These are phyloP conservation scores for Xylaria sp. DNA, from an alignment of 2,329 filamentous ascomycete species.

Conservation along the genomic window DNA sequence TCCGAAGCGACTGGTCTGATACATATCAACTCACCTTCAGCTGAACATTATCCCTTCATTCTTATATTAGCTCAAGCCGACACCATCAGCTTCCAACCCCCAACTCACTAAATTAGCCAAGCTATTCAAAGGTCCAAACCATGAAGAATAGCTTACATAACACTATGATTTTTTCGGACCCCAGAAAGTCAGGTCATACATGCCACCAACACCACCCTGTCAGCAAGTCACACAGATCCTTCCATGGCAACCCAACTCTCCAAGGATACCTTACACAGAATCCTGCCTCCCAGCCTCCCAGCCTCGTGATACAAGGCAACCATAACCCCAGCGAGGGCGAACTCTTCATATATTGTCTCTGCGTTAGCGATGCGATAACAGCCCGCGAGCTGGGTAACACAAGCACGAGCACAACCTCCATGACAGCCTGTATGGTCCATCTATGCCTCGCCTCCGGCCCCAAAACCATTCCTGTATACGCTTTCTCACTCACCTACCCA, in stretches of 20 bases:
- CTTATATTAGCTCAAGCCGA: neutral
- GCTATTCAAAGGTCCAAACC: neutral
- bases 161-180: neutral
- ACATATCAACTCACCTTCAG: neutral
- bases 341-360: neutral
- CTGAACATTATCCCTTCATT: neutral
- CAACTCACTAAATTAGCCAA: neutral
- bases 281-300: slow-evolving; percentile 9
- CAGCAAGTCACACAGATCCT: slow-evolving; percentile 1
- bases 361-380: slow-evolving; percentile 6
- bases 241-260: neutral
- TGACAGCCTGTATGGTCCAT: neutral
- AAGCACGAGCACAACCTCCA: neutral
- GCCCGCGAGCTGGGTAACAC: slow-evolving; percentile 3
- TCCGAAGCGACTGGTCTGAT: neutral
- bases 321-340: neutral
- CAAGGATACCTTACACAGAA: neutral
- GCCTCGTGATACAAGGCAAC: slow-evolving; percentile 7
- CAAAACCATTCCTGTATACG: neutral
- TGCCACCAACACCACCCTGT: neutral
- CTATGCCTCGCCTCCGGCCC: neutral
- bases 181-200: neutral
- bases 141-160: neutral
- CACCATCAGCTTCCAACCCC: neutral
- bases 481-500: neutral